A percentile compares a stretch with the other conserved stretches of the same genome.
Conservation (phyloP, 257 asterid genomes). For the Dorcoceras hygrometricum region DNA sequence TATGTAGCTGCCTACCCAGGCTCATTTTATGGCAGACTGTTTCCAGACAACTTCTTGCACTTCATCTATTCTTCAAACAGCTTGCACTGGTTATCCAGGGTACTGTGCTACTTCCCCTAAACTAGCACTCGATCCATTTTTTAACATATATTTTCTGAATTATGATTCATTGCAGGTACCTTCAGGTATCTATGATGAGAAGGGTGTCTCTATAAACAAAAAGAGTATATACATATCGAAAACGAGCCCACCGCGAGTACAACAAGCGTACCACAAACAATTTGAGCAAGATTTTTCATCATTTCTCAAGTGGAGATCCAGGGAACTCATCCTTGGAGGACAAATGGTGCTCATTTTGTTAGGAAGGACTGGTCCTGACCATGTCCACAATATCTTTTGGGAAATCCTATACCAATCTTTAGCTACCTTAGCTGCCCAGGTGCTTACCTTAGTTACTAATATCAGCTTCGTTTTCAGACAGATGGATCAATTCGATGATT, state of each 20-base stretch:
- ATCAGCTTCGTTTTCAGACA: background rate
- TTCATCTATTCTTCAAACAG: conserved; percentile 76
- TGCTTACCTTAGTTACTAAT: conserved; percentile 23
- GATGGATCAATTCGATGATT: background rate
- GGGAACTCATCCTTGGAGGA: conserved; percentile 68
- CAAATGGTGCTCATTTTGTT: conserved; percentile 66
- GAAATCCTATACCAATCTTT: conserved; percentile 63
- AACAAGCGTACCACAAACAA: conserved; percentile 51
- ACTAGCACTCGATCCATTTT: background rate
- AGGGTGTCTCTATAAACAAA: conserved; percentile 51
- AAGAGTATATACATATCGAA: conserved; percentile 66
- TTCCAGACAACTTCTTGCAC: conserved; percentile 67
- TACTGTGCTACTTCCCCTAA: conserved; percentile 8
- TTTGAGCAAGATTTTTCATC: conserved; percentile 60
- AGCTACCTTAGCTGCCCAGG: conserved; percentile 51
- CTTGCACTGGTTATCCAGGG: conserved; percentile 90
- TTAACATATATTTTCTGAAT: too few species aligned
- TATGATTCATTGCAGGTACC: conserved; percentile 47
- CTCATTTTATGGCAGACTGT: conserved; percentile 80
- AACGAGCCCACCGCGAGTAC: conserved; percentile 54
- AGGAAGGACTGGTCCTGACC: conserved; percentile 55
- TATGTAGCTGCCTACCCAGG: conserved; percentile 84
- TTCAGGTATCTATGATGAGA: conserved; percentile 49
- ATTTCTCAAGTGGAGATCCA: conserved; percentile 62
- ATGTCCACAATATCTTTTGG: conserved; percentile 60